phyloP scores from a whole-genome alignment of 2,329 filamentous ascomycete genomes.

The Pseudogymnoascus sp. region DNA sequence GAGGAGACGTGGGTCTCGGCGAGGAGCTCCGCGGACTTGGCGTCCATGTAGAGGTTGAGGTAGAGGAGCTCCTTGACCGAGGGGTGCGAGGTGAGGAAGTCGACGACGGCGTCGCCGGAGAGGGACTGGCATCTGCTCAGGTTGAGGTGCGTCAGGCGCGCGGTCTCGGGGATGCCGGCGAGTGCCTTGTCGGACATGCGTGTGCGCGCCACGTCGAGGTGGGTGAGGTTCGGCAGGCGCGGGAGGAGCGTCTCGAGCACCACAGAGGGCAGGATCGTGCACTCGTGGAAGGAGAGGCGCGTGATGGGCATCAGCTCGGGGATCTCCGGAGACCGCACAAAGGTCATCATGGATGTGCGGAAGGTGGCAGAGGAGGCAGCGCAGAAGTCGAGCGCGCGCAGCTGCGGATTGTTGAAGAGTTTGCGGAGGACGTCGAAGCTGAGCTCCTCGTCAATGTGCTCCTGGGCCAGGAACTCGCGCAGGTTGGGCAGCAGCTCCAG shows the following conservation, averaged over 20 bases:
- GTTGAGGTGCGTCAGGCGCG: slow-evolving; percentile 68
- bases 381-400: slow-evolving; percentile 68
- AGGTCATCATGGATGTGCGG: slow-evolving; percentile 53
- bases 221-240: slow-evolving; percentile 60
- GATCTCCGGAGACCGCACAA: slow-evolving; percentile 34
- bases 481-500: slow-evolving; percentile 64
- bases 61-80: slow-evolving; percentile 60
- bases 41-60: slow-evolving; percentile 65
- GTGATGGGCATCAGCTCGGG: slow-evolving; percentile 50
- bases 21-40: slow-evolving; percentile 63
- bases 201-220: slow-evolving; percentile 72
- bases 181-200: slow-evolving; percentile 66
- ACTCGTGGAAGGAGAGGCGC: slow-evolving; percentile 70
- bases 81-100: slow-evolving; percentile 63
- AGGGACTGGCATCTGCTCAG: slow-evolving; percentile 67
- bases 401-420: slow-evolving; percentile 55
- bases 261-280: slow-evolving; percentile 56
- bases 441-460: slow-evolving; percentile 72
- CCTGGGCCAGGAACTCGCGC: slow-evolving; percentile 70
- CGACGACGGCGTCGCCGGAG: slow-evolving; percentile 55
- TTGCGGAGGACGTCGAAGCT: slow-evolving; percentile 59
- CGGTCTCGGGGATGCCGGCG: slow-evolving; percentile 60
- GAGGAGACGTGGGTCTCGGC: slow-evolving; percentile 55
- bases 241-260: slow-evolving; percentile 64
- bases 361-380: slow-evolving; percentile 63